These are phyloP conservation scores for Curvularia eragrostidis DNA, from an alignment of 2,329 filamentous ascomycete genomes.

Conservation along the genomic window DNA sequence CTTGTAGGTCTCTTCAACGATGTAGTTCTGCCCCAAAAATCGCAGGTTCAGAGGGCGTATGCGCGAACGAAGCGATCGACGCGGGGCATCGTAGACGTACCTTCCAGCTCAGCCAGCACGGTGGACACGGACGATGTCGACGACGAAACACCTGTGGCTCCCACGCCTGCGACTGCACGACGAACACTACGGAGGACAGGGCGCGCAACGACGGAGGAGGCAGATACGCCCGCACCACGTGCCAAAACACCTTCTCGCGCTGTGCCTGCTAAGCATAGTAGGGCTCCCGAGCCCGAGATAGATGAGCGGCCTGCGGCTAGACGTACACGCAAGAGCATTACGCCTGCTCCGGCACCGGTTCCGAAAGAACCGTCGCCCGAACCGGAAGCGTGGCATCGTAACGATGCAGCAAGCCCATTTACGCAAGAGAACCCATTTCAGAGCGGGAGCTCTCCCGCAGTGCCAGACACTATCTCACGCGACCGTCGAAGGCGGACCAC, in stretches of 20 bases:
- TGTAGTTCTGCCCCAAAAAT: constrained; percentile 77
- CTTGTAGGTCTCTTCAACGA: constrained; percentile 84
- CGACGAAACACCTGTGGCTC: constrained; percentile 52
- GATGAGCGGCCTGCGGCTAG: constrained; percentile 45
- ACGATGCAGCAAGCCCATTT: constrained; percentile 70
- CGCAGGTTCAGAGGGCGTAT: constrained; percentile 75
- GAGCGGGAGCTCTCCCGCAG: constrained; percentile 74
- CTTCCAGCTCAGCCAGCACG: constrained; percentile 69
- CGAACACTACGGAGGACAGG: constrained; percentile 45
- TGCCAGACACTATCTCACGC: constrained; percentile 46
- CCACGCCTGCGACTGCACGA: constrained; percentile 46
- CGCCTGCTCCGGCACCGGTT: constrained; percentile 39
- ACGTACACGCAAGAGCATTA: constrained; percentile 49
- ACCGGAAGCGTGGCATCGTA: constrained; percentile 58
- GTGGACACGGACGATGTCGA: constrained; percentile 62
- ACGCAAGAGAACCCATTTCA: constrained; percentile 94
- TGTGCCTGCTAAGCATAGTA: constrained; percentile 54
- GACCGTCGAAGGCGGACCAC: constrained; percentile 61
- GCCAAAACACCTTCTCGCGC: constrained; percentile 47
- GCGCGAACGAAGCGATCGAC: constrained; percentile 85
- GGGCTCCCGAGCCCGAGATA: constrained; percentile 46
- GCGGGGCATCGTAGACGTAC: constrained; percentile 76
- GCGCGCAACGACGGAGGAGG: constrained; percentile 53
- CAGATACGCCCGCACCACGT: constrained; percentile 28
- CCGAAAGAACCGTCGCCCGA: constrained; percentile 54